Evolutionary conservation across 2,329 filamentous ascomycete genomes (phyloP).

Genomic region (Emergomyces orientalis): DNA sequence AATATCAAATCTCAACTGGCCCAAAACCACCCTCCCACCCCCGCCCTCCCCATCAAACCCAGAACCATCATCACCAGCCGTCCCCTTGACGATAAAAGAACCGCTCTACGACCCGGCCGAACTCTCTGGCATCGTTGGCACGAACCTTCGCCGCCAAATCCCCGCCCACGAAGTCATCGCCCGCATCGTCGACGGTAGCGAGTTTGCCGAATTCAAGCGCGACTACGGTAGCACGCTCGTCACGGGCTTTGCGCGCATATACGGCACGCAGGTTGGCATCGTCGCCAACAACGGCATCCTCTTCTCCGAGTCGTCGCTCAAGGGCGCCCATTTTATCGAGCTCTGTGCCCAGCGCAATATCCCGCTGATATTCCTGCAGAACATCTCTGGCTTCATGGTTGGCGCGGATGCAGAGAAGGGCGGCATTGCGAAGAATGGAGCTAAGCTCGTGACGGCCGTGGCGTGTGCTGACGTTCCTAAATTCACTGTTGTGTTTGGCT

Average conservation of each 20-base stretch:
- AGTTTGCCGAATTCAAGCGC: slow-evolving; percentile 90
- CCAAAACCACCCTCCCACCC: slow-evolving; percentile 38
- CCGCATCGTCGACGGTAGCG: slow-evolving; percentile 80
- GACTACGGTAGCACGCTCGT: slow-evolving; percentile 83
- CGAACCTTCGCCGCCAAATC: slow-evolving; percentile 77
- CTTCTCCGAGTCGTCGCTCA: slow-evolving; percentile 78
- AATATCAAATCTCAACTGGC: slow-evolving; percentile 85
- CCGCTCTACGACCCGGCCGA: slow-evolving; percentile 73
- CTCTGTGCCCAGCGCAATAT: slow-evolving; percentile 84
- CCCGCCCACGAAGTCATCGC: slow-evolving; percentile 86
- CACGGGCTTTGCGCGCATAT: slow-evolving; percentile 82
- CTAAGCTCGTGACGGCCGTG: slow-evolving; percentile 91
- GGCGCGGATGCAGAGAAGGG: slow-evolving; percentile 84
- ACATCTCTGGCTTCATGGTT: slow-evolving; percentile 98
- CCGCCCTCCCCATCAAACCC: slow-evolving; percentile 24
- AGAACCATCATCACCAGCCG: slow-evolving; percentile 14
- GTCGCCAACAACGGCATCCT: slow-evolving; percentile 94
- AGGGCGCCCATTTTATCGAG: slow-evolving; percentile 95
- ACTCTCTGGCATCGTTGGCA: slow-evolving; percentile 78
- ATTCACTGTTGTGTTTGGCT: slow-evolving; percentile 92
- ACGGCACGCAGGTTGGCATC: slow-evolving; percentile 84
- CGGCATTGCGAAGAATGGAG: slow-evolving; percentile 95
- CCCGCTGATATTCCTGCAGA: slow-evolving; percentile 87
- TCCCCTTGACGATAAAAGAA: slow-evolving; percentile 48
- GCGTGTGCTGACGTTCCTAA: slow-evolving; percentile 92